phyloP scores from a whole-genome alignment of 768 basidiomycete species.

The Kwoniella sp. region DNA sequence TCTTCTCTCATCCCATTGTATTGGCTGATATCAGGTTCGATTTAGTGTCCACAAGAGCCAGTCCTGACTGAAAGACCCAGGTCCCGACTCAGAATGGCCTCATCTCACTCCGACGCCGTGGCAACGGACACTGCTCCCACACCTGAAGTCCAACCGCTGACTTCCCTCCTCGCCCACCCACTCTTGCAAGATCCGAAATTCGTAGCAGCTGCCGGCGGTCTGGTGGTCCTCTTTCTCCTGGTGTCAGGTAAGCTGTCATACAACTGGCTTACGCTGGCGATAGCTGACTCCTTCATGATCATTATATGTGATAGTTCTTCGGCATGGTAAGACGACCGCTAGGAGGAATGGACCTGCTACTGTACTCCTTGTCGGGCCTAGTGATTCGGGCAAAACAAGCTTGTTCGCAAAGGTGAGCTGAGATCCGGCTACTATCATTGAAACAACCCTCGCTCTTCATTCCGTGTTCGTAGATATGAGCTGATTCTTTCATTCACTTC shows the following conservation, averaged over 20 bases:
- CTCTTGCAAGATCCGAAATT: slow-evolving; percentile 49
- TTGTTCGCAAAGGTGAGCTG: slow-evolving; percentile 47
- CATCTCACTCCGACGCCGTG: not conserved
- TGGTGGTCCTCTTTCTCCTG: slow-evolving; percentile 30
- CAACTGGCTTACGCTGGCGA: too few species aligned
- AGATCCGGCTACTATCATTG: too few species aligned
- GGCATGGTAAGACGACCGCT: slow-evolving; percentile 16
- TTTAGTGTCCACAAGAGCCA: too few species aligned
- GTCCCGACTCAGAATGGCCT: slow-evolving; percentile 1
- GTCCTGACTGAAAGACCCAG: too few species aligned
- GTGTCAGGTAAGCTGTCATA: slow-evolving; percentile 24
- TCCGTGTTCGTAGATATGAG: not conserved
- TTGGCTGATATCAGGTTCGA: too few species aligned
- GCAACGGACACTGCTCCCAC: slow-evolving; percentile 13
- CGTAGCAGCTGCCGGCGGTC: slow-evolving; percentile 36
- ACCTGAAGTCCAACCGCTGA: slow-evolving; percentile 44
- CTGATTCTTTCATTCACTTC: not conserved
- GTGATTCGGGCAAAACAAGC: slow-evolving; percentile 51
- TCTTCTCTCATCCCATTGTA: too few species aligned
- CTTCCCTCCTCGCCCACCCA: slow-evolving; percentile 32
- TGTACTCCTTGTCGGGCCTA: slow-evolving; percentile 46
- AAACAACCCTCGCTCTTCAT: too few species aligned
- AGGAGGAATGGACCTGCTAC: slow-evolving; percentile 33
- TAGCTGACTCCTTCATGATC: slow-evolving; percentile 4
- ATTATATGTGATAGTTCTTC: slow-evolving; percentile 16